phyloP scores from a whole-genome alignment of 805 yeast species.

The Wickerhamiella brachini region DNA sequence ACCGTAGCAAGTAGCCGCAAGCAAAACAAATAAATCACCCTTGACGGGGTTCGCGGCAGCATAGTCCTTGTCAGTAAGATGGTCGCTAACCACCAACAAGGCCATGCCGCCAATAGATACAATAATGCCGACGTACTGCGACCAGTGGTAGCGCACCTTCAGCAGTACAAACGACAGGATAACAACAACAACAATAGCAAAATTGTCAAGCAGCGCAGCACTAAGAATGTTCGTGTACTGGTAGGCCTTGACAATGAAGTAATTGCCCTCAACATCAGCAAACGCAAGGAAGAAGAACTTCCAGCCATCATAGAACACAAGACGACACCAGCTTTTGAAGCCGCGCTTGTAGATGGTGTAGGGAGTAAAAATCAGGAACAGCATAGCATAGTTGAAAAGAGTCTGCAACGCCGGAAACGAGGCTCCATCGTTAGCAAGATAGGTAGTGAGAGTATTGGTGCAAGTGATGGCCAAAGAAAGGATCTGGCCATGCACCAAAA shows the following conservation, averaged over 20 bases:
- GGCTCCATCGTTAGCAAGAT: slow-evolving; percentile 26
- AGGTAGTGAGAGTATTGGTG: slow-evolving; percentile 32
- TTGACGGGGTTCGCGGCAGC: slow-evolving; percentile 28
- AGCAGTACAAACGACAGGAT: slow-evolving; percentile 29
- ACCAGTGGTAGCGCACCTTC: slow-evolving; percentile 34
- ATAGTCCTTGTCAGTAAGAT: slow-evolving; percentile 29
- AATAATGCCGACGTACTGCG: slow-evolving; percentile 29
- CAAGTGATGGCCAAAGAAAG: slow-evolving; percentile 29
- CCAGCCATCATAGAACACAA: slow-evolving; percentile 29
- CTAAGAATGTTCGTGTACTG: slow-evolving; percentile 31
- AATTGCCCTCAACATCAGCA: slow-evolving; percentile 35
- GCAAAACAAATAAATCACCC: slow-evolving; percentile 31
- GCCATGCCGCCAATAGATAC: slow-evolving; percentile 32
- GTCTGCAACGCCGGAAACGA: slow-evolving; percentile 34
- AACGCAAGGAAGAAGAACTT: slow-evolving; percentile 30
- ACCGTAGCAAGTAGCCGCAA: slow-evolving; percentile 34
- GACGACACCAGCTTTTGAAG: slow-evolving; percentile 22
- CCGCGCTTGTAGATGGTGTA: slow-evolving; percentile 29
- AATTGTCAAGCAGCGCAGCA: slow-evolving; percentile 32
- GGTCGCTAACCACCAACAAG: slow-evolving; percentile 29
- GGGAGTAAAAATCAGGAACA: slow-evolving; percentile 28
- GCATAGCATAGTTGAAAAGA: slow-evolving; percentile 28
- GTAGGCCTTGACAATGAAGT: slow-evolving; percentile 32
- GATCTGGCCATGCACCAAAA: slow-evolving; percentile 30
- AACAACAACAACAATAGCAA: slow-evolving; percentile 33